Base-by-base conservation (phyloP, 2,329 filamentous ascomycete genomes). In the Pseudogymnoascus sp. region DNA sequence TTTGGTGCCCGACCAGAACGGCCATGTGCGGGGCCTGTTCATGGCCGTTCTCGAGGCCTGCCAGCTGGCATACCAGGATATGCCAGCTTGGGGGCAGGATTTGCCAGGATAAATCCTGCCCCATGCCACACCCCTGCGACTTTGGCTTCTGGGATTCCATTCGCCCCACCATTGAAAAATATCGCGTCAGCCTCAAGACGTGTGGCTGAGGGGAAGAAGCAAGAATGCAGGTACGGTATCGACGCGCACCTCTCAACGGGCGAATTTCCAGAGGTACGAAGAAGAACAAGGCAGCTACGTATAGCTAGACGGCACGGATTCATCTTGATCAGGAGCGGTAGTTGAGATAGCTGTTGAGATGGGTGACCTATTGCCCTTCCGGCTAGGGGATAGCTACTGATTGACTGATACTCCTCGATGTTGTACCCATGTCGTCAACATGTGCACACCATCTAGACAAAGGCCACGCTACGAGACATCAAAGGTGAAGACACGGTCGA, bases 361-460 rank as follows among this genome's bases (percentile, higher is more conserved):
- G 33, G 50, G 50, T 33, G 25, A 33, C n/a, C n/a, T 33, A 56
- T 56, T 33, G 11, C n/a, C 28, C 25, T 5, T 33, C 28, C 3
- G 3, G 50, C 28, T 35, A 6, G 28, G 10, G 50, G 25, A 18
- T 35, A 12, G 28, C 11, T 25, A 33, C 10, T 35, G 50, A 56
- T 33, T 33, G 28, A 56, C 10, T 56, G 50, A 56, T 56, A 21
- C 28, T 35, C 50, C 28, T 21, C 28, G 28, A 18, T 8, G 50
- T 56, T 5, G 50, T 56, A 56, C 50, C 50, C 50, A 56, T 33
- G 28, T 56, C 50, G 50, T 56, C 50, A 56, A 56, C 28, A 56
- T 12, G 47, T 53, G 50, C 11, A 56, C 50, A 35, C 28, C 28
- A 33, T 56, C n/a, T n/a, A 56, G 50, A 56, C 50, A 33, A 53